Conservation (phyloP, 768 basidiomycete species). For the Crassisporium funariophilum region DNA sequence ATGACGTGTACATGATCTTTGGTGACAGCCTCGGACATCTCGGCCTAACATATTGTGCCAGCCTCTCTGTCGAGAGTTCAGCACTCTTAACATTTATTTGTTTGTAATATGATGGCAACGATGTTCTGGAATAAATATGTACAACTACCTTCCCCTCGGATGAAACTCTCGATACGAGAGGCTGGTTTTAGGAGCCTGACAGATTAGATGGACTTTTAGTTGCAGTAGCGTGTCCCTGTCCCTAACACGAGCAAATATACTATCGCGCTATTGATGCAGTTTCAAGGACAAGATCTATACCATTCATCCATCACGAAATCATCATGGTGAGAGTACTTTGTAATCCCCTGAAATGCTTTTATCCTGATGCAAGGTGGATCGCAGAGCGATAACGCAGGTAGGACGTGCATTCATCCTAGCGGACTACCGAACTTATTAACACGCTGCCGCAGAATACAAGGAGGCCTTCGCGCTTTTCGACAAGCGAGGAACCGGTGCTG, state of each 20-base stretch:
- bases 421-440: slow-evolving; percentile 7
- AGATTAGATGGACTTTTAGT: background rate
- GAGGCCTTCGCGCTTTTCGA: slow-evolving; percentile 98
- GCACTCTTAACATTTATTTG: background rate
- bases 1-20: too few relatives aligned
- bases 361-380: background rate
- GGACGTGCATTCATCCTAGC: slow-evolving; percentile 2
- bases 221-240: too few relatives aligned
- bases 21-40: too few relatives aligned
- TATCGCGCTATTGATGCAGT: too few relatives aligned
- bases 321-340: slow-evolving; percentile 31
- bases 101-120: background rate
- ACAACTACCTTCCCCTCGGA: background rate
- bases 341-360: background rate
- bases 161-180: background rate
- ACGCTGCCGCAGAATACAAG: slow-evolving; percentile 88
- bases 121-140: background rate
- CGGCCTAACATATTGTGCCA: background rate
- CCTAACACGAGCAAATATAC: too few relatives aligned
- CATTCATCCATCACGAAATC: slow-evolving; percentile 15
- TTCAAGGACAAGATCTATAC: too few relatives aligned
- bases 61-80: background rate
- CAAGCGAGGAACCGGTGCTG: slow-evolving; percentile 90
- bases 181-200: slow-evolving; percentile 7
- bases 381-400: slow-evolving; percentile 45